Conservation (phyloP, 495 filamentous ascomycete species). For the Penicillium soppii region DNA sequence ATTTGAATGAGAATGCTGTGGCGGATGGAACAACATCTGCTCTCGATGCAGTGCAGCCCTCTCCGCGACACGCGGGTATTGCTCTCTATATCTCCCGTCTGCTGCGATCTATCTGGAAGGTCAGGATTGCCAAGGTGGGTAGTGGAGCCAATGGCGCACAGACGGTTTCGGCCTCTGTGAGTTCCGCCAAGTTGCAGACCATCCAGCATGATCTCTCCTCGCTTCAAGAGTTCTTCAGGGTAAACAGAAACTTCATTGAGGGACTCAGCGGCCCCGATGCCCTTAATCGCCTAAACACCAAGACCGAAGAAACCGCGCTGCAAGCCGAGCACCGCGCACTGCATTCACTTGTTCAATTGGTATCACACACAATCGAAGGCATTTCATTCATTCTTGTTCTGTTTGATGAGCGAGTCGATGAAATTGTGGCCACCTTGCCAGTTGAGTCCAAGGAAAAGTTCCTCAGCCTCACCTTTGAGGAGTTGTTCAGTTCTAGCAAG, state of each 20-base stretch:
- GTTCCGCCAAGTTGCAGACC: constrained; percentile 60
- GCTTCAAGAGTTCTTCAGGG: constrained; percentile 75
- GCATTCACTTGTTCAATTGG: constrained; percentile 76
- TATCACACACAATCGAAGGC: constrained; percentile 86
- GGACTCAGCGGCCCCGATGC: constrained; percentile 86
- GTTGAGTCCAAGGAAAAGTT: constrained; percentile 65
- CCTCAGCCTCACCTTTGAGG: constrained; percentile 76
- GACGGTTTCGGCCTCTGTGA: constrained; percentile 50
- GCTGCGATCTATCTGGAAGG: constrained; percentile 82
- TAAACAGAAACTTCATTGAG: constrained; percentile 87
- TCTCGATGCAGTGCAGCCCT: constrained; percentile 80
- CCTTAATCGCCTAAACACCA: constrained; percentile 63
- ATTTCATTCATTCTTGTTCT: constrained; percentile 93
- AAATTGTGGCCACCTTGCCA: constrained; percentile 81
- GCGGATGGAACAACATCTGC: constrained; percentile 58
- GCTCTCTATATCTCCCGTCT: constrained; percentile 83
- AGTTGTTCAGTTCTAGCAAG: constrained; percentile 71
- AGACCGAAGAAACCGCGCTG: constrained; percentile 84
- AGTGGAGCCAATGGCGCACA: constrained; percentile 58
- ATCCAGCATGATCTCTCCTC: constrained; percentile 79
- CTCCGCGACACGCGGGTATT: constrained; percentile 83
- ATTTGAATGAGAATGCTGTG: constrained; percentile 67
- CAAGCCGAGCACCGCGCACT: constrained; percentile 93
- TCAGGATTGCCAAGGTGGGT: constrained; percentile 54
- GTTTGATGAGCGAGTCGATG: constrained; percentile 86